Conservation (phyloP, 116 monocot genomes). For the Phalaenopsis hybrid region DNA sequence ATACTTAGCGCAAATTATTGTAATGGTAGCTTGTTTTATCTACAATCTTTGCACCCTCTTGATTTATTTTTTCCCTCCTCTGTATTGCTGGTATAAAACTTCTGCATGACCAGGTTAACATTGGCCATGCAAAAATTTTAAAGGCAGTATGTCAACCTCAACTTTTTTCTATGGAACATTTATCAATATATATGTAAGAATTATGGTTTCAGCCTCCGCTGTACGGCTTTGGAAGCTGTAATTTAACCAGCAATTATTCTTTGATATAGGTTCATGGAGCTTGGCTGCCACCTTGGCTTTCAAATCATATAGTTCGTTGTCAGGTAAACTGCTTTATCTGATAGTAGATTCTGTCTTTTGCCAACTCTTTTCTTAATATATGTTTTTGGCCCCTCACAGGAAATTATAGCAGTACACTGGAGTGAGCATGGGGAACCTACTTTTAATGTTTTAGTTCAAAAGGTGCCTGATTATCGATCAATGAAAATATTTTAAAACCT, state of each 20-base stretch:
- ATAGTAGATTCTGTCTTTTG: neutral
- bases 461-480: constrained; percentile 25
- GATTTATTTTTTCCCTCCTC: no score
- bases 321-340: constrained; percentile 35
- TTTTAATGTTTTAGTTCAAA: constrained; percentile 37
- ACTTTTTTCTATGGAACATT: no score
- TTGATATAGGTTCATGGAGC: constrained; percentile 61
- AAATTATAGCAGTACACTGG: constrained; percentile 43
- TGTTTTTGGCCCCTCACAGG: constrained; percentile 29
- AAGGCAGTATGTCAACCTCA: no score
- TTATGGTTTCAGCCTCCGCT: neutral
- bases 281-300: constrained; percentile 92
- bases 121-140: no score
- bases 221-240: neutral
- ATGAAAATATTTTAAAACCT: neutral
- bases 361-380: neutral
- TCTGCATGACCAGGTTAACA: no score
- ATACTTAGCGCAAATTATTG: no score
- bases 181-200: no score
- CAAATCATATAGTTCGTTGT: constrained; percentile 26
- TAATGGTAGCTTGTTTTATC: no score
- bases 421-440: constrained; percentile 63
- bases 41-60: no score
- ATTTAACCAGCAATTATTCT: neutral
- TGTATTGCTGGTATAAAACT: no score